Base-by-base conservation (phyloP, 139 green algal species). In the Chlamydomonas asymmetrica region DNA sequence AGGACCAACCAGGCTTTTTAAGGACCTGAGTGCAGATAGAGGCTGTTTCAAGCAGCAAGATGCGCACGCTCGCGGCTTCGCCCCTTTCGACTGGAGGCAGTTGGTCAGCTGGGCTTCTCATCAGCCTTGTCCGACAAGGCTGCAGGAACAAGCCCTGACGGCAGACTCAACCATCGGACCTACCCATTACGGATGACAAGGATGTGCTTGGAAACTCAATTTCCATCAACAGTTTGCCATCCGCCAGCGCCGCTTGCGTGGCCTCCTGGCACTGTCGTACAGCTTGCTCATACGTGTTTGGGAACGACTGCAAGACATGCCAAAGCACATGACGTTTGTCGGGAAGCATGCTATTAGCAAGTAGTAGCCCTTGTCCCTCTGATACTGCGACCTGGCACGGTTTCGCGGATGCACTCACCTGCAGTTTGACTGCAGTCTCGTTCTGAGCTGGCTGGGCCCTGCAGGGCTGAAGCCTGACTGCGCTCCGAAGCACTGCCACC, bases 181-280 rank as follows among this genome's bases (percentile, higher is more conserved):
- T 32, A 77, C 71, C 82, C 59, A 79, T 66, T 52, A 89, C 82
- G 9, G 82, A 43, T 1, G 69, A 27, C 4, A 93, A 69, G 0
- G 70, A 66, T 37, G 77, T 63, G 3, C 82, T 69, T 0, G 89
- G 89, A 45, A 93, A 89, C 74, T 93, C 89, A 23, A 93, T 75
- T 69, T 93, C 89, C 20, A 93, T 35, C 35, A 93, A 63, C 43
- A 62, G 66, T 3, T 40, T 38, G 18, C 89, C 89, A 63, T 88
- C 84, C 2, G 56, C 68, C 5, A 93, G 39, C 2, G 89, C 88
- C 1, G 82, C 74, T 40, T 81, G 73, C 1, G 71, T 86, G 0
- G 84, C 84, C 32, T 75, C 48, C 71, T 90, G 89, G 38, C 84
- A 84, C 54, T 90, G 83, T 3, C 68, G 60, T 32, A 93, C 80